phyloP scores from a whole-genome alignment of 768 basidiomycete genomes.

The Dendrothele bispora region DNA sequence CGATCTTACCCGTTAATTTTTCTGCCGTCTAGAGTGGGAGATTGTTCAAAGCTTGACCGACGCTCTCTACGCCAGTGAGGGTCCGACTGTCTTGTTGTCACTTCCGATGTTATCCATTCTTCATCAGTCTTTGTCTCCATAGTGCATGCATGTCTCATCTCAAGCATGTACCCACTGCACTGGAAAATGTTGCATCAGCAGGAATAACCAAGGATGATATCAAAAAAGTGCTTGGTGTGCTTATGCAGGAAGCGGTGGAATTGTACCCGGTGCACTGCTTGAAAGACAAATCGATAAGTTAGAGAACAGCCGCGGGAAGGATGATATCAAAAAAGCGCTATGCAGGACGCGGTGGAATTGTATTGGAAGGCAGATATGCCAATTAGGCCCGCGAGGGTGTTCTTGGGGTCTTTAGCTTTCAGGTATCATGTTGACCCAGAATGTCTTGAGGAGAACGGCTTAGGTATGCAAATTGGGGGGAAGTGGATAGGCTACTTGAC shows the following conservation, averaged over 20 bases:
- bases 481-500: conserved; percentile 41
- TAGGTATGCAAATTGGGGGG: conserved; percentile 25
- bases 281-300: conserved; percentile 61
- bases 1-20: not conserved
- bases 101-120: conserved; percentile 82
- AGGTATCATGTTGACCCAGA: conserved; percentile 36
- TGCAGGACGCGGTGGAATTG: conserved; percentile 47
- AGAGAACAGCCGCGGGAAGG: conserved; percentile 56
- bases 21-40: conserved; percentile 84
- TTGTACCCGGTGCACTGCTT: conserved; percentile 54
- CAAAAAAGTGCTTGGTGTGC: no score
- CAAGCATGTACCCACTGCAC: conserved; percentile 74
- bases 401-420: conserved; percentile 56
- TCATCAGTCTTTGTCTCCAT: conserved; percentile 89
- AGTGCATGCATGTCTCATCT: conserved; percentile 99
- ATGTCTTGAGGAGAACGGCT: conserved; percentile 22
- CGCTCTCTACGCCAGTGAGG: conserved; percentile 82
- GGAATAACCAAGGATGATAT: no score
- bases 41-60: conserved; percentile 87
- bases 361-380: conserved; percentile 53
- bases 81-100: conserved; percentile 92
- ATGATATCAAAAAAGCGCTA: conserved; percentile 40
- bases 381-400: conserved; percentile 54
- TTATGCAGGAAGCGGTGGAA: no score
- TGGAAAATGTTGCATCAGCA: no score